A percentile compares a stretch with the other conserved stretches of the same genome.
These are phyloP conservation scores for Jacaranda copaia DNA, from an alignment of 257 asterid species.

Conservation along the genomic window DNA sequence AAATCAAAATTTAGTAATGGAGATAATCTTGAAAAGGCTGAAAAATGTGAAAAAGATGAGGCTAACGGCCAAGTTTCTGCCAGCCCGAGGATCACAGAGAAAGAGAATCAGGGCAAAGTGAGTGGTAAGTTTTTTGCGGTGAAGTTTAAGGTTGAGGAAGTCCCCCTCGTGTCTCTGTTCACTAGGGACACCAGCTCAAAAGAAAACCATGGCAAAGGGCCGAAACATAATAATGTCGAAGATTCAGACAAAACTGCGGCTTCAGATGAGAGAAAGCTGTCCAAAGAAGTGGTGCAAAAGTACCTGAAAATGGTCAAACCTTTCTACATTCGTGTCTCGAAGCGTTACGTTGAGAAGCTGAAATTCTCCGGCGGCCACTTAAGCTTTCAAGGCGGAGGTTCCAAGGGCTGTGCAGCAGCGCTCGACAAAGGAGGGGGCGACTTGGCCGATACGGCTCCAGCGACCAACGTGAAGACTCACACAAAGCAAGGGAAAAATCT, in stretches of 20 bases:
- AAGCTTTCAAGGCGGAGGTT: slow-evolving; percentile 41
- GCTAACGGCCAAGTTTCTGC: not conserved
- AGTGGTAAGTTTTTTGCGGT: slow-evolving; percentile 54
- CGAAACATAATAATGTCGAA: slow-evolving; percentile 25
- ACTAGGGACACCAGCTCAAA: slow-evolving; percentile 67
- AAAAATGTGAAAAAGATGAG: slow-evolving; percentile 24
- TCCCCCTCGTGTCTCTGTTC: slow-evolving; percentile 62
- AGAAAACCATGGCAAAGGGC: slow-evolving; percentile 30
- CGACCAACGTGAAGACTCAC: slow-evolving; percentile 41
- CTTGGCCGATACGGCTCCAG: not conserved
- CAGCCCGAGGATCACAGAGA: not conserved
- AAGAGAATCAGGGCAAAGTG: slow-evolving; percentile 17
- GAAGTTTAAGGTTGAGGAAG: slow-evolving; percentile 69
- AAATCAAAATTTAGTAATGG: slow-evolving; percentile 45
- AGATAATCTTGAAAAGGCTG: slow-evolving; percentile 2
- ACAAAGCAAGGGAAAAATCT: slow-evolving; percentile 61
- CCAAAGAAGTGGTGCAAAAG: slow-evolving; percentile 72
- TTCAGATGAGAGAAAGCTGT: slow-evolving; percentile 52
- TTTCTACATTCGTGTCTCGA: slow-evolving; percentile 73
- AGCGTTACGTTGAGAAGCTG: slow-evolving; percentile 71
- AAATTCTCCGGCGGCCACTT: slow-evolving; percentile 56
- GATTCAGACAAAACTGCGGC: slow-evolving; percentile 20
- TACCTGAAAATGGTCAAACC: slow-evolving; percentile 88
- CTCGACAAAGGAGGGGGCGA: slow-evolving; percentile 43
- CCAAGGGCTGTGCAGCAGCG: slow-evolving; percentile 38